phyloP scores from a whole-genome alignment of 371 early-diverging fungal genomes.

The Dinochytrium kinnereticum region DNA sequence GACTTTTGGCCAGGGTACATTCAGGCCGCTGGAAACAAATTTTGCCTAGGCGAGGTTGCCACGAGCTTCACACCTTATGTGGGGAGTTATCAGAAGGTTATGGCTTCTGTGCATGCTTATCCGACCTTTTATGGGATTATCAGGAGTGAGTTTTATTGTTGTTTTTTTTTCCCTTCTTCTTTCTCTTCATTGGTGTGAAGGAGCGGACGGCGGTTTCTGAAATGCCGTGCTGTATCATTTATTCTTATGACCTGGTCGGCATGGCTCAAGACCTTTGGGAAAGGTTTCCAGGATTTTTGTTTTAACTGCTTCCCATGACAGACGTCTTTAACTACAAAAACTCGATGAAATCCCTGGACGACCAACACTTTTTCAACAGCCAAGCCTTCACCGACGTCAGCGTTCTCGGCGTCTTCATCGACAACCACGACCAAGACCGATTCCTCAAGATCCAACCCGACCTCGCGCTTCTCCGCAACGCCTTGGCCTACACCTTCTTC shows the following conservation, averaged over 20 bases:
- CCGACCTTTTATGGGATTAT: slow-evolving; percentile 9
- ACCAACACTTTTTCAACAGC: slow-evolving; percentile 5
- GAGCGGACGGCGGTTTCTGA: no score
- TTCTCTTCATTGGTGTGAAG: no score
- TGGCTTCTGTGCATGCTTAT: background rate
- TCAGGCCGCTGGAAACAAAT: slow-evolving; percentile 42
- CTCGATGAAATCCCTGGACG: slow-evolving; percentile 36
- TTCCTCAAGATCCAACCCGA: slow-evolving; percentile 39
- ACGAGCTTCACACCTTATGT: slow-evolving; percentile 21
- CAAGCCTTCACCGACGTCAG: background rate
- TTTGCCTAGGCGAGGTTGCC: slow-evolving; percentile 51
- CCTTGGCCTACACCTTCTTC: slow-evolving; percentile 44
- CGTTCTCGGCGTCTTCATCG: slow-evolving; percentile 51
- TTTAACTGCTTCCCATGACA: background rate
- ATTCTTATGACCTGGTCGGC: no score
- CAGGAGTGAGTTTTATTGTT: slow-evolving; percentile 15
- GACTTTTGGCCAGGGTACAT: slow-evolving; percentile 50
- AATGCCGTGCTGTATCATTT: no score
- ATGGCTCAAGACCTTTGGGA: no score
- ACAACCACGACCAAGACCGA: slow-evolving; percentile 54
- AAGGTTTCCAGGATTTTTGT: no score
- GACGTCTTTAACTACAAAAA: slow-evolving; percentile 36
- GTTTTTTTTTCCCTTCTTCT: no score
- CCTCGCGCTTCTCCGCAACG: slow-evolving; percentile 44
- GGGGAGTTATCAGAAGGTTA: background rate